These are phyloP conservation scores for Candida sakaeoensis DNA, from an alignment of 805 yeast genomes.

Conservation along the genomic window DNA sequence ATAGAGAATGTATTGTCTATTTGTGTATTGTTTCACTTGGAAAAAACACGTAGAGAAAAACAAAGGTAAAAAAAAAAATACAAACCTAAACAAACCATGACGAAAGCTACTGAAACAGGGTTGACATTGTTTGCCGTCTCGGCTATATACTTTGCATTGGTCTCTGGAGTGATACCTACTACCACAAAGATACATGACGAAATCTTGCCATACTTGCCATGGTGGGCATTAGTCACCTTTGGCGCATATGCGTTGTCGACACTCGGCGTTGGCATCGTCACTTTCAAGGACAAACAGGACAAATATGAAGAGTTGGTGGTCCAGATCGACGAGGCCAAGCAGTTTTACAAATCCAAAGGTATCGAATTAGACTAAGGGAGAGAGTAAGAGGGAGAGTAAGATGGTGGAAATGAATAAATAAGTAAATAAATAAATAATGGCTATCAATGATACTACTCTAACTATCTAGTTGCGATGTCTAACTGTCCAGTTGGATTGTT, in stretches of 20 bases:
- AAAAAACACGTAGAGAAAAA: not conserved
- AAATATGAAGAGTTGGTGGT: slow-evolving; percentile 59
- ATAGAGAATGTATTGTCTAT: too few species aligned
- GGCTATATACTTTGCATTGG: slow-evolving; percentile 52
- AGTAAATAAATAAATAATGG: slow-evolving; percentile 2
- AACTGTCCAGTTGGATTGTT: too few species aligned
- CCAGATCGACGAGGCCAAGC: slow-evolving; percentile 61
- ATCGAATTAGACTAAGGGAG: slow-evolving; percentile 49
- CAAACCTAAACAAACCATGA: slow-evolving; percentile 38
- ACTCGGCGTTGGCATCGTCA: slow-evolving; percentile 63
- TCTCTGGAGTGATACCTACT: slow-evolving; percentile 52
- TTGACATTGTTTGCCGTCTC: slow-evolving; percentile 42
- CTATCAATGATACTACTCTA: too few species aligned
- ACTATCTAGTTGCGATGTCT: too few species aligned
- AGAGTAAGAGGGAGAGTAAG: too few species aligned
- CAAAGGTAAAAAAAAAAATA: not conserved
- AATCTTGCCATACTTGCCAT: slow-evolving; percentile 64
- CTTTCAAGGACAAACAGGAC: slow-evolving; percentile 68
- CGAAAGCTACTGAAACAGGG: slow-evolving; percentile 62
- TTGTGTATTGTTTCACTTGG: too few species aligned
- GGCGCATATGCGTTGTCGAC: slow-evolving; percentile 68
- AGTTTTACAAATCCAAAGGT: slow-evolving; percentile 52
- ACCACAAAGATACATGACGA: slow-evolving; percentile 45
- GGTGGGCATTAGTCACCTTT: slow-evolving; percentile 65
- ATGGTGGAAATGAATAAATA: too few species aligned